Evolutionary conservation across 2,329 filamentous ascomycete species (phyloP), one percentile per base, ranked within the genome.

Genomic region (Monosporascus sp.): DNA sequence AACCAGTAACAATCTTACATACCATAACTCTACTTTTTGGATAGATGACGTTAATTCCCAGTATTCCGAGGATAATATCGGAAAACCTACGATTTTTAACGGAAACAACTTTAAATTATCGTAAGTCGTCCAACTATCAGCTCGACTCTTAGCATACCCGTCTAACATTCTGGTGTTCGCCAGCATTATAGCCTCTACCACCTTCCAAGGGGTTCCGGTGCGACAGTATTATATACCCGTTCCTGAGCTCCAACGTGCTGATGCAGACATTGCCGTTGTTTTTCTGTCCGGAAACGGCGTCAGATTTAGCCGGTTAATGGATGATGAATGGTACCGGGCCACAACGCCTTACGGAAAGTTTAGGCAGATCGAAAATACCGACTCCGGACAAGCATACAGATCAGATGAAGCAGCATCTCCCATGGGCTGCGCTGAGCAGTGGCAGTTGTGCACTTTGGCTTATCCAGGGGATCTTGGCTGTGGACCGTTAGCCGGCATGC

Each of bases 261-360:
- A 58, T 25, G 54, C 38, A 35, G 52, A 60, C 22, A 1, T 56
- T 1, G 24, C n/a, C 1, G 2, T 60, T 3, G 15, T 31, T 11
- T 60, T 59, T 31, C 24, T 63, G 11, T 56, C 56, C 0, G 60
- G 60, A 3, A 56, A 59, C 15, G 55, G 59, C 1, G 51, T 62
- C 4, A 0, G 3, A 2, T 59, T 59, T 18, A 15, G 5, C 3
- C 20, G 58, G 5, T 20, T 20, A 7, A 50, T 49, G n/a, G 47
- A 55, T 3, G 60, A 58, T n/a, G 50, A 52, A 1, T 63, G 59
- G 60, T 63, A 63, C n/a, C 48, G 41, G 11, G 55, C 51, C 3
- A 59, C 46, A 1, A 18, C 14, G 1, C 48, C 43, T 18, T 3
- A 24, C 6, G 1, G 4, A 22, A 11, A 18, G 9, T 2, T 27